phyloP scores from a whole-genome alignment of 257 asterid species.

The Knoxia roxburghii region DNA sequence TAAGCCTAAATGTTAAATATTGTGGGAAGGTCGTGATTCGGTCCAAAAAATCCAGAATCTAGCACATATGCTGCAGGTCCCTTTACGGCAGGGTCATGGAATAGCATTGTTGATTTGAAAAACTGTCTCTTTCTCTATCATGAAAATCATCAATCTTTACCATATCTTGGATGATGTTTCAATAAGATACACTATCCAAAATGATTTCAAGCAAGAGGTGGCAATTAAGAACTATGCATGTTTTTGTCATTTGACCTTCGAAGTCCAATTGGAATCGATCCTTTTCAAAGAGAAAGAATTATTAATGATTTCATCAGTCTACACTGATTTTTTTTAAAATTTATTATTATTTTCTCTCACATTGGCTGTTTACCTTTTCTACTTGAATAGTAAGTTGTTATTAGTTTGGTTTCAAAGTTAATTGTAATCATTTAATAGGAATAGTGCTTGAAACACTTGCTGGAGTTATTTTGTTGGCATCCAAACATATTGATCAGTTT shows the following conservation, averaged over 20 bases:
- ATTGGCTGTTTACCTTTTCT: neutral
- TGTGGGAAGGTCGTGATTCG: constrained; percentile 67
- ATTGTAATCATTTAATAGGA: constrained; percentile 41
- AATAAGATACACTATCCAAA: neutral
- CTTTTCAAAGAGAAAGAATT: neutral
- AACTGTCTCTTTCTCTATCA: neutral
- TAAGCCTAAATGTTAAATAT: no score
- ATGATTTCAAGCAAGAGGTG: neutral
- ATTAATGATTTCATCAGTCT: neutral
- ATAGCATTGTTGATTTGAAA: neutral
- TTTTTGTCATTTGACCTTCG: neutral
- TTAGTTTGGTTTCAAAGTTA: neutral
- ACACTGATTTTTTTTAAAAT: neutral
- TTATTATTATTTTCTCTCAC: neutral
- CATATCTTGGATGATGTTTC: neutral
- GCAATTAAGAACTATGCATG: neutral
- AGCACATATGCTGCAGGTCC: constrained; percentile 89
- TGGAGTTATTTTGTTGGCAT: constrained; percentile 74
- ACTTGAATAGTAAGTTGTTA: neutral
- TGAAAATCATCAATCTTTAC: neutral
- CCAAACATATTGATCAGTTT: constrained; percentile 68
- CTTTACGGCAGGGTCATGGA: neutral
- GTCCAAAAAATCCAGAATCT: constrained; percentile 74
- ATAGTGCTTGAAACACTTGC: constrained; percentile 83
- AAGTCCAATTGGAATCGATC: neutral